phyloP scores from a whole-genome alignment of 2,329 filamentous ascomycete species.

The Neofusicoccum ribis region DNA sequence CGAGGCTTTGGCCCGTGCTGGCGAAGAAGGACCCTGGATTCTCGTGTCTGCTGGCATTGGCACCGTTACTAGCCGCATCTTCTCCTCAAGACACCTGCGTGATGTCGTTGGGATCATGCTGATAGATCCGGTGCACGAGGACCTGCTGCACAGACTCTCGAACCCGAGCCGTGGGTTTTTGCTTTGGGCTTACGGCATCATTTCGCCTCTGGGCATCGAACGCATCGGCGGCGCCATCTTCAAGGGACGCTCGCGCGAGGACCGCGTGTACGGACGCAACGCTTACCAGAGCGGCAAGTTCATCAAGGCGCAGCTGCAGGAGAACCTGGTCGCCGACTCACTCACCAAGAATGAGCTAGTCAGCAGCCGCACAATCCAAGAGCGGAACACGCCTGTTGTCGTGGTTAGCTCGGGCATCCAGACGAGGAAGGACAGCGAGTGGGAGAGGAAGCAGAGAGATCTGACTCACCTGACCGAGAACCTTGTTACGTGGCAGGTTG shows the following conservation, averaged over 20 bases:
- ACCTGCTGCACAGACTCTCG: slow-evolving; percentile 70
- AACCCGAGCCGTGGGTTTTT: slow-evolving; percentile 72
- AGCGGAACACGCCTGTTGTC: slow-evolving; percentile 70
- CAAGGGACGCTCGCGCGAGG: slow-evolving; percentile 73
- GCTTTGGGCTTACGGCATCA: slow-evolving; percentile 81
- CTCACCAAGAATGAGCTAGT: slow-evolving; percentile 81
- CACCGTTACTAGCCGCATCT: slow-evolving; percentile 86
- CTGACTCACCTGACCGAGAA: slow-evolving; percentile 78
- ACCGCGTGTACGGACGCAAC: slow-evolving; percentile 79
- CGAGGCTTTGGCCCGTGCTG: slow-evolving; percentile 77
- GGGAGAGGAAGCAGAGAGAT: slow-evolving; percentile 84
- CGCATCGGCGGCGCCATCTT: slow-evolving; percentile 79
- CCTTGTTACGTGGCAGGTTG: slow-evolving; percentile 80
- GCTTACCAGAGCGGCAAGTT: slow-evolving; percentile 79
- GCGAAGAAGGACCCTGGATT: slow-evolving; percentile 86
- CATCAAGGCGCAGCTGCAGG: slow-evolving; percentile 89
- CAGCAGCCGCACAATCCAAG: slow-evolving; percentile 77
- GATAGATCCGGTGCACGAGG: slow-evolving; percentile 87
- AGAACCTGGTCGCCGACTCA: slow-evolving; percentile 82
- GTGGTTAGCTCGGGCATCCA: slow-evolving; percentile 80
- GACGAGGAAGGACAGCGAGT: slow-evolving; percentile 65
- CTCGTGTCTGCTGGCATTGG: slow-evolving; percentile 84
- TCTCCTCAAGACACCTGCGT: slow-evolving; percentile 76
- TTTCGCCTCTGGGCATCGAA: slow-evolving; percentile 85
- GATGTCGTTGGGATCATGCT: slow-evolving; percentile 78